These are phyloP conservation scores for Pleurotus pulmonarius DNA, from an alignment of 768 basidiomycete species.

Conservation along the genomic window DNA sequence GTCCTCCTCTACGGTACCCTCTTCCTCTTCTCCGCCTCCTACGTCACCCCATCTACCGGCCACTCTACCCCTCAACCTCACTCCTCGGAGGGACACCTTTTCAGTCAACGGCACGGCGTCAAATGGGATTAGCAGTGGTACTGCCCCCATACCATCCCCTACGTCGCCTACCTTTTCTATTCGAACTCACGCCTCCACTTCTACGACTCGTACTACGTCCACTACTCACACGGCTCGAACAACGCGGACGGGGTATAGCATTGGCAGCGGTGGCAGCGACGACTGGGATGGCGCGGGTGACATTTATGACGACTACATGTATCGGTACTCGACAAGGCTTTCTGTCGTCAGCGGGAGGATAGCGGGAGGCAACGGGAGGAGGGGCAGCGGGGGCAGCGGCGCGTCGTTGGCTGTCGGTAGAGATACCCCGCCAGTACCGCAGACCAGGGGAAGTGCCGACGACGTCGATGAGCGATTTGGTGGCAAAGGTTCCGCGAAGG, in stretches of 20 bases:
- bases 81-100: not conserved
- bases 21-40: not conserved
- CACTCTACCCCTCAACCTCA: not conserved
- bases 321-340: constrained; percentile 42
- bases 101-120: not conserved
- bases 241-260: not conserved
- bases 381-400: not conserved
- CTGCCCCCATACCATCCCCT: not conserved
- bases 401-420: not conserved
- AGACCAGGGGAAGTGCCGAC: constrained; percentile 8
- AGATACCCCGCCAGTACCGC: constrained; percentile 7
- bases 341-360: constrained; percentile 31
- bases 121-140: too few species aligned
- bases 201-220: not conserved
- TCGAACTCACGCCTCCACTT: not conserved
- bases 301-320: constrained; percentile 80
- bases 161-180: constrained; percentile 1
- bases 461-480: constrained; percentile 11
- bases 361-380: not conserved
- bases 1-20: not conserved
- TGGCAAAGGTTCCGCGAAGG: constrained; percentile 18
- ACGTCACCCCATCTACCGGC: not conserved
- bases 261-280: constrained; percentile 13
- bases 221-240: not conserved
- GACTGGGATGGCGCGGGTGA: constrained; percentile 70